A percentile compares a stretch with the other conserved stretches of the same genome.
phyloP scores from a whole-genome alignment of 176 grass and related monocot species.

The Neostapfia colusana region DNA sequence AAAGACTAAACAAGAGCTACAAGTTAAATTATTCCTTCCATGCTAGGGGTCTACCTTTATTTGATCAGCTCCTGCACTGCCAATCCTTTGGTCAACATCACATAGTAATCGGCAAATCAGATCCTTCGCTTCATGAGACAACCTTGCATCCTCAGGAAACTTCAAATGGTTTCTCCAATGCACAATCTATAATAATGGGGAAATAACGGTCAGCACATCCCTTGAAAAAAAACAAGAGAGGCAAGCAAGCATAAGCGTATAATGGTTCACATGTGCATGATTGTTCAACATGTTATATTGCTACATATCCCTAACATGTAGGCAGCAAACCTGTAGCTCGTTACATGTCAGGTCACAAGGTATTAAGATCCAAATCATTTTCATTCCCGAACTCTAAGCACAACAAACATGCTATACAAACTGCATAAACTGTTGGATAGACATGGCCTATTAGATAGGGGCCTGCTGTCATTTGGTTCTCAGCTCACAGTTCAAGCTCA shows the following conservation, averaged over 20 bases:
- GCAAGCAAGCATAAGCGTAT: slow-evolving; percentile 11
- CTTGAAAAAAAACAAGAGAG: not conserved
- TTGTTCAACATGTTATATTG: not conserved
- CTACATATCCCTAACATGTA: not conserved
- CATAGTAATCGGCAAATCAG: slow-evolving; percentile 93
- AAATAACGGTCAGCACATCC: slow-evolving; percentile 25
- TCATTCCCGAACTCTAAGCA: not conserved
- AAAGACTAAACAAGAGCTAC: not conserved
- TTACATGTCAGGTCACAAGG: not conserved
- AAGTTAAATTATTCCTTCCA: slow-evolving; percentile 10
- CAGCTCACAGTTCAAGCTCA: not conserved
- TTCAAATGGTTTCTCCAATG: slow-evolving; percentile 98
- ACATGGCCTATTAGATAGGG: slow-evolving; percentile 15
- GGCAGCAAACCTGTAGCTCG: not conserved
- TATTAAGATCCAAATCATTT: not conserved
- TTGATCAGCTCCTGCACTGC: slow-evolving; percentile 78
- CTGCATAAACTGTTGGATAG: slow-evolving; percentile 13
- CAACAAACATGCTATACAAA: not conserved
- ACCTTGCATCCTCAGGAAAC: slow-evolving; percentile 89
- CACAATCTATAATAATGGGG: slow-evolving; percentile 66
- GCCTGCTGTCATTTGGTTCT: slow-evolving; percentile 12
- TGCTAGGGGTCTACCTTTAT: slow-evolving; percentile 65
- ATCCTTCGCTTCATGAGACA: slow-evolving; percentile 86
- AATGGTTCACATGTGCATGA: slow-evolving; percentile 12
- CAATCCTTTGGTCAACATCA: slow-evolving; percentile 93